phyloP scores from a whole-genome alignment of 495 filamentous ascomycete genomes.

The Venustampulla echinocandica region DNA sequence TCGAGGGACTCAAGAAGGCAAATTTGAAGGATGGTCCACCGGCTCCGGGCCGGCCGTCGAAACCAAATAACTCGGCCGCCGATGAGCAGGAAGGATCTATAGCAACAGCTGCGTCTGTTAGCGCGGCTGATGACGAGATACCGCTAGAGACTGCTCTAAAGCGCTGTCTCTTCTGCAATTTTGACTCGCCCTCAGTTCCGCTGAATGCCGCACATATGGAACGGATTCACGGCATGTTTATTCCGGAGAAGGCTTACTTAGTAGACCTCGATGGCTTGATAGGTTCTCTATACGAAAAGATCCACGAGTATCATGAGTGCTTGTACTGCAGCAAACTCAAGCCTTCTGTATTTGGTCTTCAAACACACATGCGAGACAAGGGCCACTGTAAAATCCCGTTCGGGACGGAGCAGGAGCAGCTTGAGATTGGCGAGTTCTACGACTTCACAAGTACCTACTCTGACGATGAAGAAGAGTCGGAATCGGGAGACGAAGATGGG shows the following conservation, averaged over 20 bases:
- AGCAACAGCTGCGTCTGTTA: slow-evolving; percentile 15
- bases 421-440: slow-evolving; percentile 96
- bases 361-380: slow-evolving; percentile 95
- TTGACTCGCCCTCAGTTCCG: slow-evolving; percentile 58
- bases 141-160: slow-evolving; percentile 40
- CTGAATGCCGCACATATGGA: slow-evolving; percentile 83
- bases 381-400: slow-evolving; percentile 95
- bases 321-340: slow-evolving; percentile 75
- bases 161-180: slow-evolving; percentile 86
- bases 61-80: slow-evolving; percentile 24
- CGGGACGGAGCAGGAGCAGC: slow-evolving; percentile 77
- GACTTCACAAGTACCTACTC: slow-evolving; percentile 95
- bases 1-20: slow-evolving; percentile 67
- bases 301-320: slow-evolving; percentile 69
- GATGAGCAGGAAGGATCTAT: slow-evolving; percentile 12
- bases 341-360: slow-evolving; percentile 62
- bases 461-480: slow-evolving; percentile 56
- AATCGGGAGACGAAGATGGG: slow-evolving; percentile 35
- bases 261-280: slow-evolving; percentile 74
- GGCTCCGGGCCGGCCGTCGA: slow-evolving; percentile 25
- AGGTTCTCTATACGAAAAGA: slow-evolving; percentile 63
- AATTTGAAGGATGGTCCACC: slow-evolving; percentile 47
- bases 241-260: slow-evolving; percentile 78
- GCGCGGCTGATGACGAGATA: slow-evolving; percentile 22
- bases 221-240: slow-evolving; percentile 89